These are phyloP conservation scores for Xylariaceae sp. DNA, from an alignment of 2,329 filamentous ascomycete species.

Conservation along the genomic window DNA sequence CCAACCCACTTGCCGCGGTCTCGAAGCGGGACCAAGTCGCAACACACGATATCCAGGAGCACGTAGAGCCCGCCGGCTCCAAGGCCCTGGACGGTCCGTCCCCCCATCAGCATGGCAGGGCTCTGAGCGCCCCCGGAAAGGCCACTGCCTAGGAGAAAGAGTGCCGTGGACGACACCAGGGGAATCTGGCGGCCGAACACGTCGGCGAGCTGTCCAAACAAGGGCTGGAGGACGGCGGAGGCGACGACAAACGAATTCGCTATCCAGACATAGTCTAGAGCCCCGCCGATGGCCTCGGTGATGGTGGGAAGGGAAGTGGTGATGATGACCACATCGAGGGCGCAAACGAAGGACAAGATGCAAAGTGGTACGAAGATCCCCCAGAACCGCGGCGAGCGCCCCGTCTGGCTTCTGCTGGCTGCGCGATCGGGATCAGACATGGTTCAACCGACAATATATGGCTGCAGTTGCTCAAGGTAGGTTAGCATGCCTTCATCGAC, in stretches of 20 bases:
- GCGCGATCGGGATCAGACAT: too few relatives aligned
- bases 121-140: slow-evolving; percentile 37
- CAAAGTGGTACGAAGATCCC: slow-evolving; percentile 1
- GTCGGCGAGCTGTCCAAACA: slow-evolving; percentile 40
- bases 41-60: slow-evolving; percentile 42
- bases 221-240: slow-evolving; percentile 35
- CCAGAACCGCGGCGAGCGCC: slow-evolving; percentile 3
- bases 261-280: slow-evolving; percentile 11
- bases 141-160: slow-evolving; percentile 43
- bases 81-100: slow-evolving; percentile 38
- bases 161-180: slow-evolving; percentile 28
- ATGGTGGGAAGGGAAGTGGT: slow-evolving; percentile 13
- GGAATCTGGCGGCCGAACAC: slow-evolving; percentile 41
- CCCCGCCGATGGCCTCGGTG: slow-evolving; percentile 6
- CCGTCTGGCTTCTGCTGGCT: too few relatives aligned
- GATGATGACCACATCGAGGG: slow-evolving; percentile 9
- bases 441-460: too few relatives aligned
- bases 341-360: slow-evolving; percentile 2
- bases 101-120: slow-evolving; percentile 37
- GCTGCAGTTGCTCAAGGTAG: too few relatives aligned
- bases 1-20: slow-evolving; percentile 37
- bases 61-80: slow-evolving; percentile 22
- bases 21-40: slow-evolving; percentile 42
- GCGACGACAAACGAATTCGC: slow-evolving; percentile 10
- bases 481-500: too few relatives aligned